phyloP scores from a whole-genome alignment of 306 rosid species.

The Coriaria nepalensis region DNA sequence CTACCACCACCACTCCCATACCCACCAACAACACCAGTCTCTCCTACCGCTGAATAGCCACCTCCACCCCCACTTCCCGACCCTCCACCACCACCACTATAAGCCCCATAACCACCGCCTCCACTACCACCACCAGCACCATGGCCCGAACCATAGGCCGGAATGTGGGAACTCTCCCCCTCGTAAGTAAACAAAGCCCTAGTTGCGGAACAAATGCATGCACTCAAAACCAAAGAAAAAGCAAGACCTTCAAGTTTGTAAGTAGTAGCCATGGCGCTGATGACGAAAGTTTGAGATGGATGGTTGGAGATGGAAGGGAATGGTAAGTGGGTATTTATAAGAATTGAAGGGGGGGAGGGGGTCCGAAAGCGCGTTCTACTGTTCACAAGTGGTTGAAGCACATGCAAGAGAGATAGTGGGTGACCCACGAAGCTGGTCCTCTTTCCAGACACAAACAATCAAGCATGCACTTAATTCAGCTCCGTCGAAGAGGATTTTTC shows the following conservation, averaged over 20 bases:
- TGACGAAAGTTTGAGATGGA: not conserved
- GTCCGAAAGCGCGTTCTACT: no score
- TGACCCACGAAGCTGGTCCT: no score
- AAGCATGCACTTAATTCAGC: no score
- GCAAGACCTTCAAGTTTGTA: not conserved
- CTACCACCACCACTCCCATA: conserved; percentile 7
- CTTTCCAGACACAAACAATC: no score
- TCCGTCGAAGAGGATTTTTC: no score
- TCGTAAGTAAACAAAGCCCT: not conserved
- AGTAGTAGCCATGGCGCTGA: not conserved
- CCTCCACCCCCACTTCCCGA: conserved; percentile 4
- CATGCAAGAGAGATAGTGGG: not conserved
- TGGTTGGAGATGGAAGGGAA: not conserved
- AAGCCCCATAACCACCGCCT: not conserved
- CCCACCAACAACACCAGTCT: conserved; percentile 1
- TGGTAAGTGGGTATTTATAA: not conserved
- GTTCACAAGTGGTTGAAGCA: not conserved
- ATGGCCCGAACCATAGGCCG: not conserved
- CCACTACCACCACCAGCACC: not conserved
- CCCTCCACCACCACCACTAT: not conserved
- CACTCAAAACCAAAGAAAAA: not conserved
- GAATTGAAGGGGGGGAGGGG: not conserved
- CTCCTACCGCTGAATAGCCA: conserved; percentile 2
- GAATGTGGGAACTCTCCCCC: not conserved
- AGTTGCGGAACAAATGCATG: not conserved